These are phyloP conservation scores for Seminavis robusta DNA, from an alignment of 108 stramenopile species.

Conservation along the genomic window DNA sequence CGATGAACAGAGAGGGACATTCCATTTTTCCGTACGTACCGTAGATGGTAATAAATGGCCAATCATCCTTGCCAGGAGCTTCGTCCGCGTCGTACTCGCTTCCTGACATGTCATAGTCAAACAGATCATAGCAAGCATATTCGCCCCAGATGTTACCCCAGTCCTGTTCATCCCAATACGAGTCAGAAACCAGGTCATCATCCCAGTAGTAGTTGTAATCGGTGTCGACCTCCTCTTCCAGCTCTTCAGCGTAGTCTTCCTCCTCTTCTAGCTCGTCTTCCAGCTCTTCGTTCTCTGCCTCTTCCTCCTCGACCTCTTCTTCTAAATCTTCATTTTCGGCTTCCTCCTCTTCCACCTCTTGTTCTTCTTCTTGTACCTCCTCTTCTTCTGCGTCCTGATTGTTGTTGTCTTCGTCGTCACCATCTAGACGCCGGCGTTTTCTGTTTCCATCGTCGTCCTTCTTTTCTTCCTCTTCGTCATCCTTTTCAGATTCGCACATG, in stretches of 20 bases:
- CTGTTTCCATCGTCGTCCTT: not conserved
- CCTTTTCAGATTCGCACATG: conserved; percentile 24
- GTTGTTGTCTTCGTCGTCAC: not conserved
- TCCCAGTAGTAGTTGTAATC: conserved; percentile 28
- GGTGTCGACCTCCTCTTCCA: conserved; percentile 17
- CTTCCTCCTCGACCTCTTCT: conserved; percentile 10
- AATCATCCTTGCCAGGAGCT: conserved; percentile 36
- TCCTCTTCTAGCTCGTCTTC: conserved; percentile 26
- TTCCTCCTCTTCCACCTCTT: conserved; percentile 14
- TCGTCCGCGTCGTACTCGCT: conserved; percentile 3
- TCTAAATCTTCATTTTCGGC: conserved; percentile 12
- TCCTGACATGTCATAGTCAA: conserved; percentile 24
- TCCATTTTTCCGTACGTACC: no score
- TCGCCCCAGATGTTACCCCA: conserved; percentile 52
- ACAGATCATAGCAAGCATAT: conserved; percentile 44
- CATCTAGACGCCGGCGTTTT: not conserved
- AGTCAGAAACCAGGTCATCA: conserved; percentile 34
- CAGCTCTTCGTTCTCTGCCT: conserved; percentile 35
- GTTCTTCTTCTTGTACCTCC: conserved; percentile 21
- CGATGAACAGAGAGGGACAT: no score
- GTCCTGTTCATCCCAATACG: conserved; percentile 35
- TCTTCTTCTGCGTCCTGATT: conserved; percentile 3
- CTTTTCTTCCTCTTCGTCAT: conserved; percentile 8
- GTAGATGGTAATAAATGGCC: conserved; percentile 42
- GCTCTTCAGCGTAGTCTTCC: conserved; percentile 24